Conservation (phyloP, 495 filamentous ascomycete species). For the Aspergillus nanangensis region DNA sequence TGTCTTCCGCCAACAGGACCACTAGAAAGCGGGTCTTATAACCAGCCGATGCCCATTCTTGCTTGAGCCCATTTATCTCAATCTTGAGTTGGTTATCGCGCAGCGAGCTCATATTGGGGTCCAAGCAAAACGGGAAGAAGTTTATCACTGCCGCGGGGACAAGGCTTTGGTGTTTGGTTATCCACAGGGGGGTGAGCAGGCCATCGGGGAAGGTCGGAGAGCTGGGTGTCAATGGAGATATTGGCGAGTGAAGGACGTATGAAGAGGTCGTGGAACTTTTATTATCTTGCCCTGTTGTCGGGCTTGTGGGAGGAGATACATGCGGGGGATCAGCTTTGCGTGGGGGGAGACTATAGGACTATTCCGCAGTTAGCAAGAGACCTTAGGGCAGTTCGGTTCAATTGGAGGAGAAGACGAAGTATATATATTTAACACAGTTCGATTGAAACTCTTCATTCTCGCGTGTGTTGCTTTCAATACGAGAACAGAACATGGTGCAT, state of each 20-base stretch:
- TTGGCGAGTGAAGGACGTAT: slow-evolving; percentile 71
- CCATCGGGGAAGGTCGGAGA: slow-evolving; percentile 85
- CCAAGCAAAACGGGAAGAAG: slow-evolving; percentile 66
- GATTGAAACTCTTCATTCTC: too few species aligned
- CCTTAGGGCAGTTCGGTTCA: background rate
- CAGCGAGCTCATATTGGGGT: slow-evolving; percentile 63
- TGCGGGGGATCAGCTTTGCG: slow-evolving; percentile 59
- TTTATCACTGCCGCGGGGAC: slow-evolving; percentile 76
- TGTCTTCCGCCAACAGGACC: slow-evolving; percentile 67
- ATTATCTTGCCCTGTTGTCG: slow-evolving; percentile 40
- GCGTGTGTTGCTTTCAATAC: too few species aligned
- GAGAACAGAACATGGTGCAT: too few species aligned
- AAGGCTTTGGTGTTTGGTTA: slow-evolving; percentile 76
- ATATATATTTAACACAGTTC: too few species aligned
- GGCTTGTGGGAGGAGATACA: slow-evolving; percentile 42
- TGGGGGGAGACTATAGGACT: slow-evolving; percentile 59
- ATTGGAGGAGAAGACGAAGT: too few species aligned
- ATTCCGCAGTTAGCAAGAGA: slow-evolving; percentile 14
- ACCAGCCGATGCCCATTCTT: slow-evolving; percentile 57
- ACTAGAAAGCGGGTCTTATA: slow-evolving; percentile 73
- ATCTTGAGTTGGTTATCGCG: slow-evolving; percentile 85
- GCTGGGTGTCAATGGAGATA: slow-evolving; percentile 78
- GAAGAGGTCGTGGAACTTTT: slow-evolving; percentile 35
- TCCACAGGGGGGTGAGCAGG: slow-evolving; percentile 73
- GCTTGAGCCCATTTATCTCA: slow-evolving; percentile 74